Conservation (phyloP, 208 protist species). For the Wallacemonas rigidus region DNA sequence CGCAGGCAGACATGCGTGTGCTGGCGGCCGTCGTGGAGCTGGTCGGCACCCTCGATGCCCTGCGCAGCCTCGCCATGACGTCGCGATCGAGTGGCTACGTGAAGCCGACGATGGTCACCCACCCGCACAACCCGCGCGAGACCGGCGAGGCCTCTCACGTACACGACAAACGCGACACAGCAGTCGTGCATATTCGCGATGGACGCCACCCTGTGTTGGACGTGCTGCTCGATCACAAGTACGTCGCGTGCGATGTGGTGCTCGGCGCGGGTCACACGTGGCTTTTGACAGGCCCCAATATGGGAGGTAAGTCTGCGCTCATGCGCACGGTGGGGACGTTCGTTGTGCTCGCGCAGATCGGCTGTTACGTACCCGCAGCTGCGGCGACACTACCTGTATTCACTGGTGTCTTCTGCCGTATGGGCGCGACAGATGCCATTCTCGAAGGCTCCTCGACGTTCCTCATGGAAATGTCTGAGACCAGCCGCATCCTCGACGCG, state of each 20-base stretch:
- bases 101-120: slow-evolving; percentile 35
- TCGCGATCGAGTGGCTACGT: slow-evolving; percentile 70
- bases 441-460: slow-evolving; percentile 95
- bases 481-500: slow-evolving; percentile 88
- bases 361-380: slow-evolving; percentile 94
- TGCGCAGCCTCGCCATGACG: slow-evolving; percentile 56
- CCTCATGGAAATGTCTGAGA: slow-evolving; percentile 97
- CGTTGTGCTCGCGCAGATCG: slow-evolving; percentile 93
- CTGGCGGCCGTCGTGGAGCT: slow-evolving; percentile 45
- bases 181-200: slow-evolving; percentile 33
- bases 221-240: slow-evolving; percentile 48
- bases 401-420: slow-evolving; percentile 90
- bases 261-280: slow-evolving; percentile 54
- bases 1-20: slow-evolving; percentile 30
- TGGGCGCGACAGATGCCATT: slow-evolving; percentile 94
- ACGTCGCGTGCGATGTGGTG: slow-evolving; percentile 68
- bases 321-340: slow-evolving; percentile 94
- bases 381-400: slow-evolving; percentile 84
- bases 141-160: no score
- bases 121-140: neutral
- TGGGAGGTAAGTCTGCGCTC: slow-evolving; percentile 95
- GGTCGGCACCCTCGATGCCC: slow-evolving; percentile 62
- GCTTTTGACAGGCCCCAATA: slow-evolving; percentile 95
- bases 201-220: slow-evolving; percentile 83
- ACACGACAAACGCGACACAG: neutral